Evolutionary conservation across 23 red algal species (phyloP).

Genomic region (Pyropia haitanensis): DNA sequence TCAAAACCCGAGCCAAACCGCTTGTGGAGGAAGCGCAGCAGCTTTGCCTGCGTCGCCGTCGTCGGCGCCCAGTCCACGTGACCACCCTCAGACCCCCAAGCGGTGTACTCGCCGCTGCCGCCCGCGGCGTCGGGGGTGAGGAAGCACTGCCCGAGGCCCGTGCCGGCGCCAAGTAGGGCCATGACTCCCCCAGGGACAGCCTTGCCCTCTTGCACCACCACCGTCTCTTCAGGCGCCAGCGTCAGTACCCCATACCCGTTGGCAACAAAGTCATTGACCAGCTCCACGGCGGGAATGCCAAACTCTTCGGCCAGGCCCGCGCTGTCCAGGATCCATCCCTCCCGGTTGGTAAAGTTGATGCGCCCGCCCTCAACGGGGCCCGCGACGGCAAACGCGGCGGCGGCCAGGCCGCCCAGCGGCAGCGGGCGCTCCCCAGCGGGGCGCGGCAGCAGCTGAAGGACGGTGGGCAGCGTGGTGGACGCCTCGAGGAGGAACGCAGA

Average conservation of each 20-base stretch:
- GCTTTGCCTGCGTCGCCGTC: slow-evolving; percentile 58
- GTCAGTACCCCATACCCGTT: slow-evolving; percentile 84
- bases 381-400: slow-evolving; percentile 41
- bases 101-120: slow-evolving; percentile 30
- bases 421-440: too few relatives aligned
- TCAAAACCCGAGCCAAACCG: slow-evolving; percentile 24
- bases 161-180: slow-evolving; percentile 85
- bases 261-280: slow-evolving; percentile 95
- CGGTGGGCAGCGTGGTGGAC: background rate
- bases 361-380: slow-evolving; percentile 79
- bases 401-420: background rate
- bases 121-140: slow-evolving; percentile 30
- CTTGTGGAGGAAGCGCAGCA: slow-evolving; percentile 56
- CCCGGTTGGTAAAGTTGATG: slow-evolving; percentile 90
- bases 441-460: too few relatives aligned
- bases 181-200: slow-evolving; percentile 13
- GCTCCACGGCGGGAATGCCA: slow-evolving; percentile 36
- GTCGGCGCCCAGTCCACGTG: slow-evolving; percentile 96
- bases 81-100: slow-evolving; percentile 75
- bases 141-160: slow-evolving; percentile 93
- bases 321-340: slow-evolving; percentile 93
- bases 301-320: slow-evolving; percentile 54
- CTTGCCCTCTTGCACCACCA: slow-evolving; percentile 59
- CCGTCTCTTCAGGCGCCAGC: slow-evolving; percentile 44
- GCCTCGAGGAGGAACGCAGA: slow-evolving; percentile 51